These are phyloP conservation scores for Juglanconis oblonga DNA, from an alignment of 2,329 filamentous ascomycete species.

Conservation along the genomic window DNA sequence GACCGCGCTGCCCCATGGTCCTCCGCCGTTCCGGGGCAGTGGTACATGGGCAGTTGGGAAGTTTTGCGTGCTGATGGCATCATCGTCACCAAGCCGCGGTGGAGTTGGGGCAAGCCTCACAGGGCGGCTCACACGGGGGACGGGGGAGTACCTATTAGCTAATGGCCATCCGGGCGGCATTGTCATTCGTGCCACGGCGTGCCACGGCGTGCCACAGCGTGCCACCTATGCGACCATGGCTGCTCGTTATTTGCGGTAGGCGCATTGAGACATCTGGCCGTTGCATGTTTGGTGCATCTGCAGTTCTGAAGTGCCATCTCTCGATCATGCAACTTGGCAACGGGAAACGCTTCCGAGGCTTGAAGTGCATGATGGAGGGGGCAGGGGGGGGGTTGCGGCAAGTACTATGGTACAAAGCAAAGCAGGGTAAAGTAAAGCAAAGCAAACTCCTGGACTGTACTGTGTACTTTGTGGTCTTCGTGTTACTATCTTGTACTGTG, in stretches of 20 bases:
- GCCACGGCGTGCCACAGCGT: not conserved
- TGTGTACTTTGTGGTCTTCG: not conserved
- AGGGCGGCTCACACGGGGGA: not conserved
- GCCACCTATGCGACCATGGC: not conserved
- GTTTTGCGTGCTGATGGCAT: not conserved
- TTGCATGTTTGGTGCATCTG: too few species aligned
- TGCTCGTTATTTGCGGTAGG: not conserved
- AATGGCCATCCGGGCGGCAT: not conserved
- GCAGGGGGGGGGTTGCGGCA: too few species aligned
- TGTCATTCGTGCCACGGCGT: not conserved
- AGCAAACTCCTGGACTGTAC: not conserved
- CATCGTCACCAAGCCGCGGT: not conserved
- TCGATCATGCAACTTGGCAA: too few species aligned
- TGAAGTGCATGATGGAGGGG: too few species aligned
- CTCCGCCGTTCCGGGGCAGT: not conserved
- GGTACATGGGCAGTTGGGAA: not conserved
- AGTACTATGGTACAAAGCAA: too few species aligned
- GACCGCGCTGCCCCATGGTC: not conserved
- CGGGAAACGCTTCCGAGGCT: too few species aligned
- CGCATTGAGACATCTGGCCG: too few species aligned
- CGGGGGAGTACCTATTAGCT: conserved; percentile 12
- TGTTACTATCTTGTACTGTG: too few species aligned
- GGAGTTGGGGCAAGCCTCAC: not conserved
- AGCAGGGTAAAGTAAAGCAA: too few species aligned
- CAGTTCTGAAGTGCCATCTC: too few species aligned